These are phyloP conservation scores for Ogataea methanolica DNA, from an alignment of 805 yeast genomes.

Conservation along the genomic window DNA sequence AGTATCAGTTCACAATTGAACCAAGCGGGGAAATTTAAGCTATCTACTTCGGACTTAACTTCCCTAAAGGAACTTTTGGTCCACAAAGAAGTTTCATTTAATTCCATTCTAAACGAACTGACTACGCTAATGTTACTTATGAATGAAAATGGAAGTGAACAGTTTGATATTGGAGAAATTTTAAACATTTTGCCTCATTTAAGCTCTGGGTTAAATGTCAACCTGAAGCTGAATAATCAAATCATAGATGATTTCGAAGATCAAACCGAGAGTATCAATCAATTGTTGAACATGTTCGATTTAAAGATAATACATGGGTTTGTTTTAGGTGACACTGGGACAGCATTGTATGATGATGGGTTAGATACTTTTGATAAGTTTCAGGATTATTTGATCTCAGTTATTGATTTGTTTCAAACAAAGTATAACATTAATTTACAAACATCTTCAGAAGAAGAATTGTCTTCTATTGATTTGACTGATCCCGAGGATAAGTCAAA, in stretches of 20 bases:
- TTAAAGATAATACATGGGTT: slow-evolving; percentile 74
- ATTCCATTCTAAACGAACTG: slow-evolving; percentile 42
- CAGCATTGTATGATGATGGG: neutral
- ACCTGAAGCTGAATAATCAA: slow-evolving; percentile 56
- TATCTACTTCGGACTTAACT: slow-evolving; percentile 6
- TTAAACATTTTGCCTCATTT: slow-evolving; percentile 57
- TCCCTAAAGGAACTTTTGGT: slow-evolving; percentile 22
- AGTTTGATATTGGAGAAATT: slow-evolving; percentile 32
- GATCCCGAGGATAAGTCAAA: slow-evolving; percentile 1
- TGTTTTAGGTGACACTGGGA: slow-evolving; percentile 6
- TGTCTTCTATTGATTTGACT: neutral
- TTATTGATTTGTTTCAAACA: slow-evolving; percentile 9
- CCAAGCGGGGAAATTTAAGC: neutral
- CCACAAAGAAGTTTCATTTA: slow-evolving; percentile 25
- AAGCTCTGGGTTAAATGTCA: slow-evolving; percentile 66
- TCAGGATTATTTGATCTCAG: slow-evolving; percentile 26
- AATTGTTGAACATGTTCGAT: slow-evolving; percentile 20
- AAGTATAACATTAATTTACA: slow-evolving; percentile 5
- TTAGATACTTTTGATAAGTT: slow-evolving; percentile 24
- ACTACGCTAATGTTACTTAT: slow-evolving; percentile 41
- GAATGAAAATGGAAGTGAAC: slow-evolving; percentile 24
- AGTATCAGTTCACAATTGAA: neutral
- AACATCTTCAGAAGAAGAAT: slow-evolving; percentile 2
- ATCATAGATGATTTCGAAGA: slow-evolving; percentile 18
- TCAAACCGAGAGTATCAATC: slow-evolving; percentile 14